A percentile compares a stretch with the other conserved stretches of the same genome.
Conservation (phyloP, 2,329 filamentous ascomycete genomes). For the Didymella sp. region DNA sequence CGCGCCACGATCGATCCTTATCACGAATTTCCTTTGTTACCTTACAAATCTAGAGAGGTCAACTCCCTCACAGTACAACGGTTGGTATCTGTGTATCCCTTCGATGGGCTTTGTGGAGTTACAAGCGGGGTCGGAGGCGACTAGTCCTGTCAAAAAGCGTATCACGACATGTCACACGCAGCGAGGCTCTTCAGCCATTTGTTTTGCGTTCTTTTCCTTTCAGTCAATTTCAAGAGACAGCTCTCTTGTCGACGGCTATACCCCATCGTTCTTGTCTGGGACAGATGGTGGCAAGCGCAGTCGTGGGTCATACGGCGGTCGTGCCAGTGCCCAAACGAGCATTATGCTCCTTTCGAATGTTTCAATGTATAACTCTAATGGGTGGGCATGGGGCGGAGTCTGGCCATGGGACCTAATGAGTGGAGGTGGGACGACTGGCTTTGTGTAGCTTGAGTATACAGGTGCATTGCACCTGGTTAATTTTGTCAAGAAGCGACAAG, state of each 20-base stretch:
- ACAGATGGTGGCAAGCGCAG: conserved; percentile 40
- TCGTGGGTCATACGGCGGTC: conserved; percentile 29
- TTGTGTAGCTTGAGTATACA: conserved; percentile 18
- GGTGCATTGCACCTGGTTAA: conserved; percentile 17
- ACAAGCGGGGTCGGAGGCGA: conserved; percentile 16
- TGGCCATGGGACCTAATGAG: conserved; percentile 24
- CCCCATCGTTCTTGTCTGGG: conserved; percentile 34
- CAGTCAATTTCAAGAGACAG: conserved; percentile 37
- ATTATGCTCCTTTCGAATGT: conserved; percentile 23
- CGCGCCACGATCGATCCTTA: conserved; percentile 44
- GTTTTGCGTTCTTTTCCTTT: conserved; percentile 24
- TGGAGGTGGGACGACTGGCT: conserved; percentile 23
- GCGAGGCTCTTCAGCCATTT: conserved; percentile 45
- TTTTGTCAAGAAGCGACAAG: not conserved
- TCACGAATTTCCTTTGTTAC: conserved; percentile 49
- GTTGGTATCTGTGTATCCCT: conserved; percentile 27
- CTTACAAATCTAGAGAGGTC: conserved; percentile 33
- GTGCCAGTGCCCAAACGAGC: conserved; percentile 20
- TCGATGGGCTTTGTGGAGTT: conserved; percentile 33
- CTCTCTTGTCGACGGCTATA: conserved; percentile 46
- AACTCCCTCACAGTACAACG: conserved; percentile 24
- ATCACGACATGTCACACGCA: conserved; percentile 35
- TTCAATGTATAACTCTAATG: conserved; percentile 35
- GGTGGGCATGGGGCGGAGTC: conserved; percentile 18
- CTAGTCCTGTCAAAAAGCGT: conserved; percentile 28